phyloP scores from a whole-genome alignment of 345 rosid species.

The Sonneratia alba region DNA sequence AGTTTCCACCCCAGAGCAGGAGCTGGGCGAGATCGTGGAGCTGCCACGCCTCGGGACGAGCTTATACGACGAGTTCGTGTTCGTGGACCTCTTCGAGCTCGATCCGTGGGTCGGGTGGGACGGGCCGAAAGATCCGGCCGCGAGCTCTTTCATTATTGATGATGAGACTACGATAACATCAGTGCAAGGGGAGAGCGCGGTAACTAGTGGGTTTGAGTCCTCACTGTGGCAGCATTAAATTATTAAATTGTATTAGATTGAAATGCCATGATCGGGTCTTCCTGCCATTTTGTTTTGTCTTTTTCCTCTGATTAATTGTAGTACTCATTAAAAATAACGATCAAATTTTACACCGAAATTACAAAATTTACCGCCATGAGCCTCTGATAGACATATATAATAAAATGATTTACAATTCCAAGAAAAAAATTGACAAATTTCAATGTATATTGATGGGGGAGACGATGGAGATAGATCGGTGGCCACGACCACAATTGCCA shows the following conservation, averaged over 20 bases:
- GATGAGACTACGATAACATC: background rate
- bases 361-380: too few species aligned
- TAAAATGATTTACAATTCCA: too few species aligned
- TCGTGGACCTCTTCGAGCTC: slow-evolving; percentile 32
- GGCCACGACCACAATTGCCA: too few species aligned
- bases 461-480: too few species aligned
- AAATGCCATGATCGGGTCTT: background rate
- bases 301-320: background rate
- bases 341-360: too few species aligned
- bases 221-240: slow-evolving; percentile 32
- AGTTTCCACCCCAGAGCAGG: slow-evolving; percentile 34
- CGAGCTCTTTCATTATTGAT: background rate
- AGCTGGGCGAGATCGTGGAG: slow-evolving; percentile 74
- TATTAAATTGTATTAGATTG: background rate
- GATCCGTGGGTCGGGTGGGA: slow-evolving; percentile 24
- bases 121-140: slow-evolving; percentile 3
- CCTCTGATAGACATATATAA: too few species aligned
- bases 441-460: too few species aligned
- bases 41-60: slow-evolving; percentile 57
- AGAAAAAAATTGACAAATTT: too few species aligned
- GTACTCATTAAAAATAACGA: too few species aligned
- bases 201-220: slow-evolving; percentile 24
- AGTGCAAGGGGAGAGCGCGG: slow-evolving; percentile 18
- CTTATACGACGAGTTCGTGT: slow-evolving; percentile 51
- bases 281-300: background rate